phyloP scores from a whole-genome alignment of 805 yeast genomes.

The Saccharomycopsis schoenii region DNA sequence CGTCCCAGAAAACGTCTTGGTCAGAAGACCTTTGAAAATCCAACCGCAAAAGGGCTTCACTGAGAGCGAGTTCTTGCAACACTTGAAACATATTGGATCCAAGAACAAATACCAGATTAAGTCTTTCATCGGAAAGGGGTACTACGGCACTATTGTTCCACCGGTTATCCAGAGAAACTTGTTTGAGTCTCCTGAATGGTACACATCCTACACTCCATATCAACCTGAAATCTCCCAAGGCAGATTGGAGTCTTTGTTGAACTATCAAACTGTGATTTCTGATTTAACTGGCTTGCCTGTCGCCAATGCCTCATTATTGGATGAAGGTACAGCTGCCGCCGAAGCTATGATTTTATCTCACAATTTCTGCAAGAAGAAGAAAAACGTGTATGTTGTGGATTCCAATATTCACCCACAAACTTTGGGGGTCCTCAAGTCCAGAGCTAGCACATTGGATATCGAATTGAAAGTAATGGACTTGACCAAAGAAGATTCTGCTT shows the following conservation, averaged over 20 bases:
- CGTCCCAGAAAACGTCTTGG: slow-evolving; percentile 67
- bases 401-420: slow-evolving; percentile 77
- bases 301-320: slow-evolving; percentile 89
- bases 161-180: slow-evolving; percentile 89
- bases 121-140: slow-evolving; percentile 88
- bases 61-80: slow-evolving; percentile 69
- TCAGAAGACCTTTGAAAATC: slow-evolving; percentile 56
- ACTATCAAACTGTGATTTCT: slow-evolving; percentile 84
- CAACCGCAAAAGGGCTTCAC: slow-evolving; percentile 66
- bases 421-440: slow-evolving; percentile 60
- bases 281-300: slow-evolving; percentile 92
- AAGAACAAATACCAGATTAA: slow-evolving; percentile 59
- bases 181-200: slow-evolving; percentile 95
- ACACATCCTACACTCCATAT: slow-evolving; percentile 96
- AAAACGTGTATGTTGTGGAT: slow-evolving; percentile 61
- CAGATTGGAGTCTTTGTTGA: slow-evolving; percentile 78
- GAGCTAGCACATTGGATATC: slow-evolving; percentile 69
- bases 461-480: slow-evolving; percentile 51
- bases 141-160: slow-evolving; percentile 82
- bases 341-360: slow-evolving; percentile 89
- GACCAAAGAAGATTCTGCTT: slow-evolving; percentile 32
- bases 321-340: slow-evolving; percentile 96
- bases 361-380: slow-evolving; percentile 59
- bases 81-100: slow-evolving; percentile 57
- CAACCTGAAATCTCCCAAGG: slow-evolving; percentile 99